Base-by-base conservation (phyloP, 192 early-diverging fungal species). In the Diversispora eburnea region DNA sequence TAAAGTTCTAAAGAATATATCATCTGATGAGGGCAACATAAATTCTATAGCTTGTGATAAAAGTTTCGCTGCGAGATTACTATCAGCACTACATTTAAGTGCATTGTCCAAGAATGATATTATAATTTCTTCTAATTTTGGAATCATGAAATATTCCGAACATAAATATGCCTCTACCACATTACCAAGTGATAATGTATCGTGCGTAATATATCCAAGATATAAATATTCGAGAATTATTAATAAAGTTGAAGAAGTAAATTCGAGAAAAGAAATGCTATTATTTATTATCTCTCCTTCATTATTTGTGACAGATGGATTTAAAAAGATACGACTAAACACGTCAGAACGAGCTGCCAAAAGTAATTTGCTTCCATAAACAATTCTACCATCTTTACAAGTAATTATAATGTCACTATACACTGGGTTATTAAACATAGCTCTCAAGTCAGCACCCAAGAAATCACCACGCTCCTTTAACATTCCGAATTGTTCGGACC, bases 171-270 rank as follows among this genome's bases (percentile, higher is more conserved):
- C 59, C n/a, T 72, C 58, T 45, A 72, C 43, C 9, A 49, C 19
- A 61, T 72, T 72, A 39, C 12, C 25, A 20, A 56, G 17, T 47
- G 70, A 47, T 13, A 72, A 49, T 46, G 41, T 48, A 17, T 72
- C 52, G 0, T 45, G 25, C 20, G 13, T 52, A 5, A 72, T 61
- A 13, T 58, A 20, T 5, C 70, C 70, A 33, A 52, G 59, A 72
- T 72, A 72, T 46, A 72, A 56, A 72, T 42, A 72, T 61, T 72
- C 70, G 41, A 72, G 33, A 17, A 72, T 56, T 25, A 61, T 49
- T 72, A 55, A 19, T 52, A 72, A 41, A 8, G 58, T 41, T 48
- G 42, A n/a, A 20, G 59, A 55, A 43, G 8, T 45, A 41, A 72
- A 55, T 45, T 72, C 57, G 15, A 58, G 57, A n/a, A 72, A 72